phyloP scores from a whole-genome alignment of 2,329 filamentous ascomycete species.

The Fusarium sp. region DNA sequence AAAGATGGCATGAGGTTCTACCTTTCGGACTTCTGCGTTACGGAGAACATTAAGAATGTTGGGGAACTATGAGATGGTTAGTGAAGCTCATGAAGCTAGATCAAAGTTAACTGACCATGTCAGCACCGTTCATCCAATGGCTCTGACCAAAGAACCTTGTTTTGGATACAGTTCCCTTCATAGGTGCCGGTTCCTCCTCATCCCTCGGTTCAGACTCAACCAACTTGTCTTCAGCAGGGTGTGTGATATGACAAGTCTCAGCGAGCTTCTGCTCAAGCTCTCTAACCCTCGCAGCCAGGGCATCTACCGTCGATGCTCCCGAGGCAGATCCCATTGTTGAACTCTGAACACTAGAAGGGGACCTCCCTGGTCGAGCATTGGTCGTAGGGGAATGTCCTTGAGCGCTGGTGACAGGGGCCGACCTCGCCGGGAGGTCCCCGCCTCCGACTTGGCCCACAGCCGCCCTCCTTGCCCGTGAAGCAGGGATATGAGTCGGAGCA shows the following conservation, averaged over 20 bases:
- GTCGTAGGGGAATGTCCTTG: slow-evolving; percentile 7
- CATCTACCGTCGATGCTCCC: slow-evolving; percentile 42
- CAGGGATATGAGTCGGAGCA: slow-evolving; percentile 49
- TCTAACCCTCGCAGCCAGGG: slow-evolving; percentile 52
- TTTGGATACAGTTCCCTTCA: slow-evolving; percentile 53
- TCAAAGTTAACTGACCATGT: slow-evolving; percentile 49
- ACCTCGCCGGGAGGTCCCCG: slow-evolving; percentile 32
- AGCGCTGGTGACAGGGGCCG: slow-evolving; percentile 21
- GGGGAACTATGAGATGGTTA: slow-evolving; percentile 43
- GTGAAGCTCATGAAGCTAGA: background rate
- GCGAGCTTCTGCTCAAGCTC: slow-evolving; percentile 57
- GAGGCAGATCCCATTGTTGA: slow-evolving; percentile 43
- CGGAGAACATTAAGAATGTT: slow-evolving; percentile 42
- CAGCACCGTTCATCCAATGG: slow-evolving; percentile 60
- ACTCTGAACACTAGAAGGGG: slow-evolving; percentile 40
- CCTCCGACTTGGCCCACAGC: background rate
- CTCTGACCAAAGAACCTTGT: slow-evolving; percentile 59
- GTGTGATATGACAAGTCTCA: slow-evolving; percentile 38
- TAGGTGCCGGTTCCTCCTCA: slow-evolving; percentile 23
- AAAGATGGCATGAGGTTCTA: slow-evolving; percentile 47
- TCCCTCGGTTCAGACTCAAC: background rate
- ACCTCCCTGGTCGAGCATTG: background rate
- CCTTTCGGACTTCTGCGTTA: slow-evolving; percentile 40
- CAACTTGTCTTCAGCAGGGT: slow-evolving; percentile 24
- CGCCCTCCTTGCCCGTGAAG: slow-evolving; percentile 38